A percentile compares a stretch with the other conserved stretches of the same genome.
These are phyloP conservation scores for Malassezia sympodialis DNA, from an alignment of 1,284 basidiomycete genomes.

Conservation along the genomic window DNA sequence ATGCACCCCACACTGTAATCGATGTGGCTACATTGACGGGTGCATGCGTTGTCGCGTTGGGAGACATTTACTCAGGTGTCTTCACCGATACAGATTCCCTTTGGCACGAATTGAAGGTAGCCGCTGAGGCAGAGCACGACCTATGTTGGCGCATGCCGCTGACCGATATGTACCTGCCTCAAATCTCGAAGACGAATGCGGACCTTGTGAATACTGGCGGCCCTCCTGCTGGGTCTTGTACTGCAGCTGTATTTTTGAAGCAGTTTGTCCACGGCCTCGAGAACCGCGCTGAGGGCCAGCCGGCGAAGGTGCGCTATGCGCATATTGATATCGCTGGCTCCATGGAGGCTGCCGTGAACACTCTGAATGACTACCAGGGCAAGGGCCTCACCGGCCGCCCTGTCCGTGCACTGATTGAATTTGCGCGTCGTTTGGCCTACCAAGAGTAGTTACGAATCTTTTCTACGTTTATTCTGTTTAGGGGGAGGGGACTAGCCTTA, in stretches of 20 bases:
- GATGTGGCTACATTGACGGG: conserved; percentile 74
- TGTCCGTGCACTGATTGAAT: conserved; percentile 55
- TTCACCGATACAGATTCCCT: conserved; percentile 56
- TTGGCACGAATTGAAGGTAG: conserved; percentile 62
- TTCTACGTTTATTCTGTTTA: neutral
- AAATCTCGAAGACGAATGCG: conserved; percentile 67
- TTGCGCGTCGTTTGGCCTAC: conserved; percentile 45
- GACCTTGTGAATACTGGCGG: conserved; percentile 72
- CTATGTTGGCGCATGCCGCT: conserved; percentile 52
- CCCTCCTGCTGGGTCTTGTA: conserved; percentile 62
- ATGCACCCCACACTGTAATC: conserved; percentile 69
- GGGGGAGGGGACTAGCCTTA: neutral
- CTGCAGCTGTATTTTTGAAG: conserved; percentile 78
- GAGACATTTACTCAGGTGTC: conserved; percentile 66
- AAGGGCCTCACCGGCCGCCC: conserved; percentile 71
- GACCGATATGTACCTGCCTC: conserved; percentile 65
- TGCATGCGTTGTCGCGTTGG: conserved; percentile 49
- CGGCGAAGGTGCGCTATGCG: conserved; percentile 30
- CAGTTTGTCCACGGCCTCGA: conserved; percentile 53
- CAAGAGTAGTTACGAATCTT: neutral
- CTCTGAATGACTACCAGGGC: conserved; percentile 60
- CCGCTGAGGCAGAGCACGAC: conserved; percentile 60
- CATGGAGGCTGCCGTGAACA: conserved; percentile 52
- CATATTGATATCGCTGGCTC: conserved; percentile 65
- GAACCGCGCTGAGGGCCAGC: conserved; percentile 25